A percentile compares a stretch with the other conserved stretches of the same genome.
Conservation (phyloP, 2,329 filamentous ascomycete genomes). For the Aspergillus sp. region DNA sequence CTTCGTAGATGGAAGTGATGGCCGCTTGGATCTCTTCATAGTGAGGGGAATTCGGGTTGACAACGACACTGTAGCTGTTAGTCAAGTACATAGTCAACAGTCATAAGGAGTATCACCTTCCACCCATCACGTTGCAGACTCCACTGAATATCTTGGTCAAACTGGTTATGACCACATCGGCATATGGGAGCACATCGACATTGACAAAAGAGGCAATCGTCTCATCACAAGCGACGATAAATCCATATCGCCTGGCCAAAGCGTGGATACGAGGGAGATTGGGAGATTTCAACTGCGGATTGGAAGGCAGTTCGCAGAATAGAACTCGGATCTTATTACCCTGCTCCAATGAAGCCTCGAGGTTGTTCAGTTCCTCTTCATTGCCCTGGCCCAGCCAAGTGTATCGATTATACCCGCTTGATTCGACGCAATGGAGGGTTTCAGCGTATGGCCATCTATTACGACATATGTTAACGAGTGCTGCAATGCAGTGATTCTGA, state of each 20-base stretch:
- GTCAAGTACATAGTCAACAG: too few species aligned
- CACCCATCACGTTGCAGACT: slow-evolving; percentile 97
- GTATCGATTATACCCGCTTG: slow-evolving; percentile 87
- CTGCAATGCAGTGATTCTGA: slow-evolving; percentile 52
- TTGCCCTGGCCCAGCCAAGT: slow-evolving; percentile 55
- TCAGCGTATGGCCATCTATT: slow-evolving; percentile 78
- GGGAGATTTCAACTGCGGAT: slow-evolving; percentile 80
- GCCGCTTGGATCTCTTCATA: too few species aligned
- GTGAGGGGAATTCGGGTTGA: neutral
- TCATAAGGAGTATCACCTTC: too few species aligned
- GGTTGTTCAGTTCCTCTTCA: slow-evolving; percentile 69
- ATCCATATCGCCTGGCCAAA: slow-evolving; percentile 78
- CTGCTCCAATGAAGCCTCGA: slow-evolving; percentile 64
- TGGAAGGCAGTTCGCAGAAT: slow-evolving; percentile 93
- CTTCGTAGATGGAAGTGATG: too few species aligned
- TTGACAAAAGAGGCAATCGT: slow-evolving; percentile 97
- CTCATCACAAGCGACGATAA: slow-evolving; percentile 88
- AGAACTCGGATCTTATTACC: slow-evolving; percentile 77
- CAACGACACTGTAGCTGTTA: neutral
- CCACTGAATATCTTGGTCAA: slow-evolving; percentile 97
- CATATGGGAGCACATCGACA: slow-evolving; percentile 82
- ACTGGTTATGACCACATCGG: slow-evolving; percentile 89
- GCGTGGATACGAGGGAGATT: slow-evolving; percentile 75
- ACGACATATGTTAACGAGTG: slow-evolving; percentile 64
- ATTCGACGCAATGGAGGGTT: slow-evolving; percentile 90